Evolutionary conservation across 208 protist species (phyloP).

Genomic region (Wallacemonas sp.): DNA sequence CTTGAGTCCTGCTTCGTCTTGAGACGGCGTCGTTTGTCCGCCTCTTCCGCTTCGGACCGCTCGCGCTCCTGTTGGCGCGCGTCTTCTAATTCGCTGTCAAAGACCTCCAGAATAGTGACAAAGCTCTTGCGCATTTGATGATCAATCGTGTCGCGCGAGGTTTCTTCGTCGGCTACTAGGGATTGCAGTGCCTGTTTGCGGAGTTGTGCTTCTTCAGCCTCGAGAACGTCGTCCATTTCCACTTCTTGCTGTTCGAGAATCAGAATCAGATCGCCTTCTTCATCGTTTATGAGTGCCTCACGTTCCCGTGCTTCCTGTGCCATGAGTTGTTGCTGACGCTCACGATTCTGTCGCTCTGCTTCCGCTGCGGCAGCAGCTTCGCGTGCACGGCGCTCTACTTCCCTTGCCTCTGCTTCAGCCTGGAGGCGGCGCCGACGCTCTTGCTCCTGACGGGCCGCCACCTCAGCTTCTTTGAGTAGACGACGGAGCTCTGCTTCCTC

Average conservation of each 20-base stretch:
- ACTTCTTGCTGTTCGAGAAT: slow-evolving; percentile 7
- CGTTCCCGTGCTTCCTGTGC: slow-evolving; percentile 1
- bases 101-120: not conserved
- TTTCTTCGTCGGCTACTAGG: slow-evolving; percentile 12
- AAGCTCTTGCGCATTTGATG: slow-evolving; percentile 10
- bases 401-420: slow-evolving; percentile 6
- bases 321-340: not conserved
- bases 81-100: slow-evolving; percentile 8
- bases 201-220: slow-evolving; percentile 13
- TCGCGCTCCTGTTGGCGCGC: slow-evolving; percentile 12
- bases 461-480: not conserved
- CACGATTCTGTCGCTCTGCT: not conserved
- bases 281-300: not conserved
- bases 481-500: not conserved
- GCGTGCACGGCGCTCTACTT: not conserved
- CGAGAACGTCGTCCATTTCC: not conserved
- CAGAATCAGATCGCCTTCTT: not conserved
- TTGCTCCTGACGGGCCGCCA: not conserved
- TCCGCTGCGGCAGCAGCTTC: not conserved
- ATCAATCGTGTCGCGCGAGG: not conserved
- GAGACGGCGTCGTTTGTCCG: not conserved
- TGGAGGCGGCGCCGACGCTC: not conserved
- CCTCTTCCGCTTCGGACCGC: slow-evolving; percentile 5
- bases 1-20: not conserved
- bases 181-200: not conserved